These are phyloP conservation scores for Trichoderma afroharzianum DNA, from an alignment of 2,329 filamentous ascomycete genomes.

Conservation along the genomic window DNA sequence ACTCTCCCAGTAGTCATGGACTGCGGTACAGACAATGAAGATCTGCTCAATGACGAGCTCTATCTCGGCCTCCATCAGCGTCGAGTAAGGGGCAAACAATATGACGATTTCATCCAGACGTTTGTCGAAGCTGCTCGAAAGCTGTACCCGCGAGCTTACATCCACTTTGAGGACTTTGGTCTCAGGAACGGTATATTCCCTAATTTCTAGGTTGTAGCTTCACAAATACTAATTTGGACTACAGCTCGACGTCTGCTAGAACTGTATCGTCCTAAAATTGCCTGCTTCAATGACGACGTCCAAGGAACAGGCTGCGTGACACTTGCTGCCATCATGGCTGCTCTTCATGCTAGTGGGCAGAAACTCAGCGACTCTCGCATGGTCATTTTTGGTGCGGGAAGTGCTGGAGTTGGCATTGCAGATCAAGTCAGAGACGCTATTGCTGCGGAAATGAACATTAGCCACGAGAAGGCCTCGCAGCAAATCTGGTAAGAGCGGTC, in stretches of 20 bases:
- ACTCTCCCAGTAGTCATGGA: constrained; percentile 80
- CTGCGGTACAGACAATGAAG: constrained; percentile 78
- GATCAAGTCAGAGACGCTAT: constrained; percentile 82
- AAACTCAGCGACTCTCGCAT: constrained; percentile 66
- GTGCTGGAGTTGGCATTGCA: constrained; percentile 80
- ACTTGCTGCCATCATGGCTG: constrained; percentile 75
- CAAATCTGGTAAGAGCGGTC: constrained; percentile 65
- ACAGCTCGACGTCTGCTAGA: constrained; percentile 70
- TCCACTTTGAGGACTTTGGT: constrained; percentile 90
- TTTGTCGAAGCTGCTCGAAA: constrained; percentile 68
- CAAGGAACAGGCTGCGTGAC: constrained; percentile 88
- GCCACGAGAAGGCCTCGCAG: constrained; percentile 68
- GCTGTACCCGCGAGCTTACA: constrained; percentile 73
- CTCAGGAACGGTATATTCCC: constrained; percentile 57
- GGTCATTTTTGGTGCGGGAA: constrained; percentile 76
- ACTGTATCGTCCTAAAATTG: constrained; percentile 65
- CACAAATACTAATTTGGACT: neutral
- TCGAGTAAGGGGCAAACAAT: constrained; percentile 65
- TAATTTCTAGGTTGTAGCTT: neutral
- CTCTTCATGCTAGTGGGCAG: constrained; percentile 63
- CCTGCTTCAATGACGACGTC: constrained; percentile 90
- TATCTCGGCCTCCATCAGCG: constrained; percentile 72
- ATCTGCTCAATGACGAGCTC: constrained; percentile 68
- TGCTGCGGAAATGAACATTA: constrained; percentile 60
- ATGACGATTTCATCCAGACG: constrained; percentile 71